Base-by-base conservation (phyloP, 768 basidiomycete species). In the Tulasnella sp. region DNA sequence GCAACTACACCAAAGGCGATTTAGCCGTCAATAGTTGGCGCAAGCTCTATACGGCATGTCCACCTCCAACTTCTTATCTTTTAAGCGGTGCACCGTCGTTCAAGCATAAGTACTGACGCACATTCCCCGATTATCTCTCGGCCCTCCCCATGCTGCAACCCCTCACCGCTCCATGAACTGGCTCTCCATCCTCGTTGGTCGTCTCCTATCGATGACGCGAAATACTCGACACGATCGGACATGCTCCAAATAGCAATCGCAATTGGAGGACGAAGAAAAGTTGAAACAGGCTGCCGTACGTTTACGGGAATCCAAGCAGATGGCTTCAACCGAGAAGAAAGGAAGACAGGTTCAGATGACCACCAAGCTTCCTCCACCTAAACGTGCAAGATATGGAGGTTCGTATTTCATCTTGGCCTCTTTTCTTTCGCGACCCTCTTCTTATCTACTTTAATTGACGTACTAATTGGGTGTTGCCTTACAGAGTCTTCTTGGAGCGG, bases 291-390 rank as follows among this genome's bases (percentile, higher is more conserved):
- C 79, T 10, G 78, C 80, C 29, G 75, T 74, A 44, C 82, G 77
- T 64, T 74, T 90, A 64, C 81, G 85, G 63, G 78, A 71, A 48
- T 80, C 84, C 66, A 81, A 86, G 19, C 75, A 80, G 66, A 82
- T 84, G 68, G 84, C 78, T 10, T 85, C 83, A 38, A 82, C 84
- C 67, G 82, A 82, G 63, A 88, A 85, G 74, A 86, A 78, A 70
- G 85, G 85, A 70, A 77, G 81, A 61, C 82, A 85, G 70, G 79
- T 91, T 61, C 88, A 87, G 69, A 66, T 83, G 54, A 89, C 85
- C 17, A 85, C 86, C 70, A 78, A 74, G 63, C 64, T 85, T 13
- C 86, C 85, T 26, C 82, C 80, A 21, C 64, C 76, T 27, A 88
- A 87, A 72, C 84, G 86, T 52, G 65, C 75, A 32, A 80, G 34